Base-by-base conservation (phyloP, 2,329 filamentous ascomycete genomes). In the Beauveria rudraprayagi region DNA sequence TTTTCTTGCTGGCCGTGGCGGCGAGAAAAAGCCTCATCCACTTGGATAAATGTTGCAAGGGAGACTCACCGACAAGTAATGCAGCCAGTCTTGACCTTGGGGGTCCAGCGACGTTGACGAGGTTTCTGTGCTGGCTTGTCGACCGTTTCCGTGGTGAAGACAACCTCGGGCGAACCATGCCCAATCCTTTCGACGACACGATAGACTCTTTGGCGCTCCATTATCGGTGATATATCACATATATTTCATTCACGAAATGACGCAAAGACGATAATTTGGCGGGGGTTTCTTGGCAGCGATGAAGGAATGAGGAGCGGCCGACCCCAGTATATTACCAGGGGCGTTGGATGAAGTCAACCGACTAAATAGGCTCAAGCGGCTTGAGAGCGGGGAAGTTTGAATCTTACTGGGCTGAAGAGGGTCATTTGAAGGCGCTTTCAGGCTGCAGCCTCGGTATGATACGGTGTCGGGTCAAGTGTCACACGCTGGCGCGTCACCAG, bases 41-140 rank as follows among this genome's bases (percentile, higher is more conserved):
- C 1, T 6, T 24, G 26, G 26, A 17, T 11, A 4, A 28, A 51
- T n/a, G 30, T 7, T 16, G 24, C 5, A 3, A 17, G 6, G 1
- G 10, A 28, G 10, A 56, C 64, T 55, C 43, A 66, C 65, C 64
- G 65, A 63, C 65, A 66, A 43, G 65, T 66, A 24, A 63, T 60
- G 43, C 64, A 65, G 8, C 65, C 65, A 17, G 65, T 65, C 61
- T 64, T 66, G 47, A 66, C 65, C 51, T 64, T 66, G 28, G 65
- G 46, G 16, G 60, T 57, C 60, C 60, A 61, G 46, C 56, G 56
- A 24, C 56, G 56, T 40, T 60, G 56, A 10, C 56, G 56, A 34
- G 56, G 56, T 37, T 60, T 60, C 40, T 52, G 56, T 3, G 34
- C 19, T 8, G 37, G 26, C 40, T 46, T 58, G 46, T 22, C 22